Evolutionary conservation across 2,329 filamentous ascomycete species (phyloP).

Genomic region (Venturia oleaginea): DNA sequence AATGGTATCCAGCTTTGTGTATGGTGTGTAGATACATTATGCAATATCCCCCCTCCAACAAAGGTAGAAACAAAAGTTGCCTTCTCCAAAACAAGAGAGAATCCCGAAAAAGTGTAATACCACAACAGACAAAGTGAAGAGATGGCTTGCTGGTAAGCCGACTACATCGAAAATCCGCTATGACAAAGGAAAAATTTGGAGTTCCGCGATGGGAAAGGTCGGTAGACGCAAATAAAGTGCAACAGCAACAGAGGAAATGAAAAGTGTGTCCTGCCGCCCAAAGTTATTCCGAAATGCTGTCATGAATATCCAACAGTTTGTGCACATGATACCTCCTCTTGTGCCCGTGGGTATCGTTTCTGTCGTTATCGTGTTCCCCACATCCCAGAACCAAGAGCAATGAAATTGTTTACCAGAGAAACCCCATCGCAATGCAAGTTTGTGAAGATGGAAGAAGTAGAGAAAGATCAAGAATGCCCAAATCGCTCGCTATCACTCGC

Average conservation of each 20-base stretch:
- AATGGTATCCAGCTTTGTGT: neutral
- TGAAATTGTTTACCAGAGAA: conserved; percentile 5
- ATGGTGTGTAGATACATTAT: conserved; percentile 7
- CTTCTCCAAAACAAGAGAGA: neutral
- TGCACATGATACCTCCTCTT: neutral
- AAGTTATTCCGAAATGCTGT: neutral
- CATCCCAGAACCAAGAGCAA: neutral
- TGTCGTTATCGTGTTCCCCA: neutral
- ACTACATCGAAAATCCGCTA: conserved; percentile 1
- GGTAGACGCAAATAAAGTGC: neutral
- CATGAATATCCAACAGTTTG: neutral
- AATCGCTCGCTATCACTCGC: conserved; percentile 1
- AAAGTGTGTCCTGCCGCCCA: neutral
- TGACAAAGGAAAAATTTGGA: neutral
- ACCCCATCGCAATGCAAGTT: neutral
- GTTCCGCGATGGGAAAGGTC: neutral
- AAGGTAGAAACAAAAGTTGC: neutral
- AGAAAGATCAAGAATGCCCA: conserved; percentile 2
- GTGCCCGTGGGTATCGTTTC: conserved; percentile 4
- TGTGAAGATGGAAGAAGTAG: neutral
- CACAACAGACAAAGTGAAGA: conserved; percentile 6
- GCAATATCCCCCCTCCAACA: neutral
- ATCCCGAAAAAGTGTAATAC: neutral
- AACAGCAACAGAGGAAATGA: neutral
- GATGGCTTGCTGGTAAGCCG: conserved; percentile 1